Percentiles rank a stretch among this genome's conserved stretches.
Conservation (phyloP, 2,329 filamentous ascomycete species). For the Laburnicola sp. region DNA sequence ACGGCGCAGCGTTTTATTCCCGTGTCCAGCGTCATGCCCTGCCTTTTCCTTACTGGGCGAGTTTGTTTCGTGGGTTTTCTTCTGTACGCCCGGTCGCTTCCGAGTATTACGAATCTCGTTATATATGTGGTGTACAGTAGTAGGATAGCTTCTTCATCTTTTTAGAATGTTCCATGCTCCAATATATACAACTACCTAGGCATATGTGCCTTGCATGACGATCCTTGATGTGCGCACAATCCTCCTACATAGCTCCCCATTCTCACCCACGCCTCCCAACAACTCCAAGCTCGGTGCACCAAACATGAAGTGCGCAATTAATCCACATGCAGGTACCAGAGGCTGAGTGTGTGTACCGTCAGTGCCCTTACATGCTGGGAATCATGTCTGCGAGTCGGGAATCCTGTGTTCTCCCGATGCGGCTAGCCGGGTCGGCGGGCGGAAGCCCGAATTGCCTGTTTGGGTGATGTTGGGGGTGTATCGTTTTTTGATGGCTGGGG, state of each 20-base stretch:
- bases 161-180: too few species aligned
- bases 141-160: too few species aligned
- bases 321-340: conserved; percentile 8
- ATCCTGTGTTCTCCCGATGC: conserved; percentile 5
- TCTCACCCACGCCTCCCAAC: not conserved
- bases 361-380: conserved; percentile 3
- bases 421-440: not conserved
- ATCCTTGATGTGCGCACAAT: too few species aligned
- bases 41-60: not conserved
- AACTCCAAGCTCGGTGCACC: not conserved
- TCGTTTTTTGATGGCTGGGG: not conserved
- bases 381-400: conserved; percentile 8
- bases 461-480: not conserved
- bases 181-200: too few species aligned
- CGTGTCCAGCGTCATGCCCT: not conserved
- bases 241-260: not conserved
- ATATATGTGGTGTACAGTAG: too few species aligned
- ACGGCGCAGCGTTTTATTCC: not conserved
- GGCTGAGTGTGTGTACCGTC: not conserved
- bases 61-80: not conserved
- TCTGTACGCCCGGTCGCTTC: too few species aligned
- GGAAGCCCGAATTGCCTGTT: conserved; percentile 2
- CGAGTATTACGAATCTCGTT: too few species aligned
- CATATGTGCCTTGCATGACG: too few species aligned
- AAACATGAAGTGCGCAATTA: not conserved